phyloP scores from a whole-genome alignment of 2,329 filamentous ascomycete species.

The Colletotrichum tabaci region DNA sequence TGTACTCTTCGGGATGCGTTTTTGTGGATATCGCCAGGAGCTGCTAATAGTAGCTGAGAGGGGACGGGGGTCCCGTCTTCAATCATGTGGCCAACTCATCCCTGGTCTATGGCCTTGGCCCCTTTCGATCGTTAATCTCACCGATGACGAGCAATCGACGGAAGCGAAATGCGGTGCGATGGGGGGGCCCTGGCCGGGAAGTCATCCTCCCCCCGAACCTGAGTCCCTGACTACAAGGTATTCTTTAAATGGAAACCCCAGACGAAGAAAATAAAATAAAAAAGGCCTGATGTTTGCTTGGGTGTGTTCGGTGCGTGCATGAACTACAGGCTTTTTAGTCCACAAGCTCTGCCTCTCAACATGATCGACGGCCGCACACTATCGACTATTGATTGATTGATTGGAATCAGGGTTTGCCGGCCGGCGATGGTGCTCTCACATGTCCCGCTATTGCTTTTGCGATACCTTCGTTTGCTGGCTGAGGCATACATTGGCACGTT shows the following conservation, averaged over 20 bases:
- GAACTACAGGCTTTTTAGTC: slow-evolving; percentile 8
- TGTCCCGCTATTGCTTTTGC: too few species aligned
- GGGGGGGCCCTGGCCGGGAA: neutral
- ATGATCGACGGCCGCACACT: slow-evolving; percentile 26
- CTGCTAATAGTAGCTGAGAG: slow-evolving; percentile 1
- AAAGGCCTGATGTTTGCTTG: slow-evolving; percentile 18
- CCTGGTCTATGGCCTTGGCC: slow-evolving; percentile 18
- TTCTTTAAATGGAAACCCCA: neutral
- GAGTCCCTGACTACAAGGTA: neutral
- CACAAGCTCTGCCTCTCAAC: too few species aligned
- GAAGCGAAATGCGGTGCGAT: slow-evolving; percentile 36
- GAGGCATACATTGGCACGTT: neutral
- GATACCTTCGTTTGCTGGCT: slow-evolving; percentile 14
- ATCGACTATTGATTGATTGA: too few species aligned
- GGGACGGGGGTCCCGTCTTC: slow-evolving; percentile 17
- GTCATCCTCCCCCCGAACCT: neutral
- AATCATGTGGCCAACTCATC: slow-evolving; percentile 39
- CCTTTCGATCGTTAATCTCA: slow-evolving; percentile 41
- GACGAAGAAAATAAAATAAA: neutral
- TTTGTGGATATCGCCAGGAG: slow-evolving; percentile 23
- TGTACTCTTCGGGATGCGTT: neutral
- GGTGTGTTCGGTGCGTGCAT: neutral
- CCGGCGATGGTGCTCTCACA: too few species aligned
- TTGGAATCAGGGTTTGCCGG: too few species aligned
- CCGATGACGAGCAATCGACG: slow-evolving; percentile 36